Conservation (phyloP, 495 filamentous ascomycete species). For the Annulohypoxylon moriforme region DNA sequence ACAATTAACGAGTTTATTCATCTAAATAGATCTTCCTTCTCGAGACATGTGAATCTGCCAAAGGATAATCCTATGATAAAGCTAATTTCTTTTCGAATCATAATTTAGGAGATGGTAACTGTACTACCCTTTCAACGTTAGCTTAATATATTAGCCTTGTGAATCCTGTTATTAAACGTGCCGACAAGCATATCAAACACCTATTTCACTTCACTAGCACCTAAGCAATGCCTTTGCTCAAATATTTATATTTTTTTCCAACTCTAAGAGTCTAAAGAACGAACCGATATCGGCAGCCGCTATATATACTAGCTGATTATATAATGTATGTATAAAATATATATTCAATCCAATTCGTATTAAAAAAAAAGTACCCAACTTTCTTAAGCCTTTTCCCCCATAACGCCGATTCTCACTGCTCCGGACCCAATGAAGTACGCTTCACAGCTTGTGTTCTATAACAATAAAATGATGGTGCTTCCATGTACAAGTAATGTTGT, state of each 20-base stretch:
- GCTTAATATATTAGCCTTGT: neutral
- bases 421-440: conserved; percentile 22
- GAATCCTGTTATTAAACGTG: neutral
- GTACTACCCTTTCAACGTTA: neutral
- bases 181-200: neutral
- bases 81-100: neutral
- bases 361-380: neutral
- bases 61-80: neutral
- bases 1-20: conserved; percentile 3
- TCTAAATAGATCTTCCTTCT: neutral
- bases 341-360: neutral
- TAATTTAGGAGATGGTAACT: neutral
- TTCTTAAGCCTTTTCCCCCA: neutral
- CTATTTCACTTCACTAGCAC: neutral
- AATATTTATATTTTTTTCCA: neutral
- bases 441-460: conserved; percentile 29
- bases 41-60: neutral
- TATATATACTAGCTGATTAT: conserved; percentile 22
- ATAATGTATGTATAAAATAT: conserved; percentile 1
- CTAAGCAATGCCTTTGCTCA: neutral
- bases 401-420: neutral
- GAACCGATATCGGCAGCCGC: neutral
- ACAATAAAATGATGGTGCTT: neutral
- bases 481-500: conserved; percentile 5
- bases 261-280: neutral